These are phyloP conservation scores for Neocatenulostroma microsporum DNA, from an alignment of 2,329 filamentous ascomycete species.

Conservation along the genomic window DNA sequence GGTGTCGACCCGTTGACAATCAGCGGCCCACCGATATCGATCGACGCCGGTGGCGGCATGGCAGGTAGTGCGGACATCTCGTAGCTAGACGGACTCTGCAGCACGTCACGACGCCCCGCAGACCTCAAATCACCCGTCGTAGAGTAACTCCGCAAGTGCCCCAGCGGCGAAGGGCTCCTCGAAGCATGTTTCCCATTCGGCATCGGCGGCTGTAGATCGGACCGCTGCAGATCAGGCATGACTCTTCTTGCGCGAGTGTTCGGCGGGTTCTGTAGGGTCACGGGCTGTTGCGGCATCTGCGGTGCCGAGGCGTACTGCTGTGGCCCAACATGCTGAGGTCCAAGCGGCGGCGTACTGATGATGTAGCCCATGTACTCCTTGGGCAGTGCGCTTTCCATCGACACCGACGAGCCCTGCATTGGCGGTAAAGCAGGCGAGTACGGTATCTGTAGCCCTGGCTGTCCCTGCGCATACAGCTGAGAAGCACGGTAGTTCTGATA, in stretches of 20 bases:
- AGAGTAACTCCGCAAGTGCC: constrained; percentile 35
- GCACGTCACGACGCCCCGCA: constrained; percentile 3
- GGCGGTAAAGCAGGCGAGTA: constrained; percentile 15
- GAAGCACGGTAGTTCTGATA: constrained; percentile 26
- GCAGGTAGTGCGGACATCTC: constrained; percentile 10
- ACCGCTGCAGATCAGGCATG: constrained; percentile 39
- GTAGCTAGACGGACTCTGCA: constrained; percentile 17
- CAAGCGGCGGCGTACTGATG: constrained; percentile 35
- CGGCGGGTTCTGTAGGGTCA: constrained; percentile 34
- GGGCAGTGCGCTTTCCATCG: constrained; percentile 31
- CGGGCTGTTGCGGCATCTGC: constrained; percentile 28
- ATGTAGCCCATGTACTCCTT: constrained; percentile 47
- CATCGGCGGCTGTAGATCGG: constrained; percentile 27
- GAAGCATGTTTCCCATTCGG: constrained; percentile 24
- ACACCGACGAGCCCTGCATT: constrained; percentile 11
- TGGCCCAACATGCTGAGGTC: no score
- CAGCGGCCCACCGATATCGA: constrained; percentile 27
- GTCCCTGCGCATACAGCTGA: constrained; percentile 20
- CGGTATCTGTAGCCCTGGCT: constrained; percentile 18
- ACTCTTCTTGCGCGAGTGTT: constrained; percentile 35
- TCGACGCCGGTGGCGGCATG: constrained; percentile 4
- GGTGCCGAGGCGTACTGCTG: constrained; percentile 23
- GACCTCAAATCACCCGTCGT: constrained; percentile 21
- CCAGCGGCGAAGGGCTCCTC: constrained; percentile 42
- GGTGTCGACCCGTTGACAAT: constrained; percentile 36